Conservation (phyloP, 768 basidiomycete species). For the Suillus discolor region DNA sequence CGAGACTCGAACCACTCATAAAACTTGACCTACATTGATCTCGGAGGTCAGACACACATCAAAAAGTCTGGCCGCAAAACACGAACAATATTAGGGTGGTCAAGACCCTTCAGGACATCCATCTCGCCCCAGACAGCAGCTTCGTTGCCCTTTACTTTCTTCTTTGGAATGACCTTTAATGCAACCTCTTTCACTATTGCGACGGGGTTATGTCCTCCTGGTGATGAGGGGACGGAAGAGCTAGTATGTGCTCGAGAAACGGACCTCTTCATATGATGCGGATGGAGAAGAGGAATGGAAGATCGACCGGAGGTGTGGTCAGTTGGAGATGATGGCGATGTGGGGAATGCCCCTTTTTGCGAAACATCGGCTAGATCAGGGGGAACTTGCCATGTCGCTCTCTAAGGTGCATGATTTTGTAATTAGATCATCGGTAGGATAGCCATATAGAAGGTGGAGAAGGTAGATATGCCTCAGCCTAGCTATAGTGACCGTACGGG, state of each 20-base stretch:
- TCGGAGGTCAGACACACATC: not conserved
- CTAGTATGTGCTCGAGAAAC: constrained; percentile 18
- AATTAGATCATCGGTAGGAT: not conserved
- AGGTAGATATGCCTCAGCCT: not conserved
- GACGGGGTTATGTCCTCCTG: constrained; percentile 18
- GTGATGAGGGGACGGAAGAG: constrained; percentile 27
- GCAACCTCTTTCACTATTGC: constrained; percentile 72
- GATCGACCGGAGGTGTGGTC: constrained; percentile 24
- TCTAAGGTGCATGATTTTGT: constrained; percentile 37
- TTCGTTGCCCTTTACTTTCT: constrained; percentile 93
- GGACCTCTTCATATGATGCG: constrained; percentile 28
- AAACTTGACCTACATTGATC: constrained; percentile 74
- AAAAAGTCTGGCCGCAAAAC: not conserved
- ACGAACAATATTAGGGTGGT: constrained; percentile 90
- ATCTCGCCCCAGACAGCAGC: constrained; percentile 90
- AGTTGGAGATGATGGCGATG: constrained; percentile 23
- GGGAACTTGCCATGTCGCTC: constrained; percentile 79
- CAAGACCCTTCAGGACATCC: constrained; percentile 85
- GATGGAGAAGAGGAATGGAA: constrained; percentile 32
- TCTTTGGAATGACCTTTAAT: constrained; percentile 91
- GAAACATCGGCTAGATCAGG: constrained; percentile 57
- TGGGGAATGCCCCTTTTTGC: constrained; percentile 57
- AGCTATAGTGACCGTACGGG: not conserved
- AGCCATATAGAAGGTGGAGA: not conserved
- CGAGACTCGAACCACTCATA: constrained; percentile 97